Base-by-base conservation (phyloP, 176 grass and related monocot species). In the Aegilops tauschii region DNA sequence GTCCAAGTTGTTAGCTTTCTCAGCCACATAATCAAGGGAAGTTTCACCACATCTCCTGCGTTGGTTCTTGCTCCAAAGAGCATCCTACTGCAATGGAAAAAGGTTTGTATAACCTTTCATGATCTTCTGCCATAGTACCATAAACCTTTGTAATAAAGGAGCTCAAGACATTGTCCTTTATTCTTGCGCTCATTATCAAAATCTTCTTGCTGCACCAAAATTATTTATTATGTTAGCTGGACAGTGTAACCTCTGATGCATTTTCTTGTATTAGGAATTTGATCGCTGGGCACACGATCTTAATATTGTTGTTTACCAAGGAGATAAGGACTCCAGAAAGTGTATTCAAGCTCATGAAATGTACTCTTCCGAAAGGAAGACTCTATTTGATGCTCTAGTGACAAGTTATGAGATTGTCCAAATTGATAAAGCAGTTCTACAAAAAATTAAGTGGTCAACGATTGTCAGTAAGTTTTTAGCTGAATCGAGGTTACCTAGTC, bases 1-100 rank as follows among this genome's bases (percentile, higher is more conserved):
- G 93, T 95, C 84, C 93, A 92, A 82, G 93, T 90, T 75, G 90
- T 90, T 30, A 92, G 82, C 62, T 92, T 95, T 90, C 86, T 92
- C 44, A 80, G 80, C 64, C 83, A 84, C 67, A 83, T 92, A 62
- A 88, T 95, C 21, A 83, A 69, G 75, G 88, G 84, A 87, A 68
- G 50, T 45, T 40, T 90, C 9, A 84, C 76, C 40, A 36, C 45
- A 39, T 78, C 34, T 27, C 93, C 93, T 83, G 87, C 83, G 23
- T 80, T 95, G 50, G 30, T 95, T 65, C 83, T 95, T 56, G 93
- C 87, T 79, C 93, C 93, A n/a, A 95, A 95, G 66, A 95, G 90
- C 86, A 95, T 95, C 58, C 82, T 95, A 42, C 45, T 95, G 21
- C 93, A 95, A 67, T 95, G 93, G 90, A 88, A 95, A 84, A 95